Evolutionary conservation across 1,139 yeast genomes (phyloP).

Genomic region (Candida tropicalis): DNA sequence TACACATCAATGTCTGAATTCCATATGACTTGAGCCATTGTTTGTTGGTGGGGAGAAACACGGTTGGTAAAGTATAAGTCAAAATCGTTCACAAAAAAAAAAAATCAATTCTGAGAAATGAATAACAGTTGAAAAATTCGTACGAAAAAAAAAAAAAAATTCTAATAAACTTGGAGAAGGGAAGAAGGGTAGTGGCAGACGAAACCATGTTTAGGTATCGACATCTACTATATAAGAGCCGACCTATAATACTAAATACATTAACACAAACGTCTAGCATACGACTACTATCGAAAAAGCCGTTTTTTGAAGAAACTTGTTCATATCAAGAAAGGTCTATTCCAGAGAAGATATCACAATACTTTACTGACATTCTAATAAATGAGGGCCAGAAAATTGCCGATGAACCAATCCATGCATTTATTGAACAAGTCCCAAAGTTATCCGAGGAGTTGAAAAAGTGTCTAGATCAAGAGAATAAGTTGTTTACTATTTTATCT

Average conservation of each 20-base stretch:
- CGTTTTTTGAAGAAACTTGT: conserved; percentile 9
- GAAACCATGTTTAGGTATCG: not conserved
- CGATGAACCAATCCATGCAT: conserved; percentile 7
- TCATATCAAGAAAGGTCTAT: conserved; percentile 2
- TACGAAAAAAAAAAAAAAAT: not conserved
- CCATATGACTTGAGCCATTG: conserved; percentile 52
- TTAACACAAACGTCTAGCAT: conserved; percentile 10
- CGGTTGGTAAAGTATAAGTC: not conserved
- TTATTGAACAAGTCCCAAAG: conserved; percentile 19
- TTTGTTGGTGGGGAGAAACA: not conserved
- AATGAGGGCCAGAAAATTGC: conserved; percentile 9
- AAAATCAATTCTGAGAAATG: not conserved
- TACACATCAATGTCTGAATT: conserved; percentile 52
- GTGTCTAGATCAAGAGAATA: conserved; percentile 32
- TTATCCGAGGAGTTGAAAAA: conserved; percentile 16
- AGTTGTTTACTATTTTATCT: conserved; percentile 31
- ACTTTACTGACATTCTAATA: conserved; percentile 9
- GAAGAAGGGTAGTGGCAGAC: not conserved
- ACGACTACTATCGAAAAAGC: conserved; percentile 9
- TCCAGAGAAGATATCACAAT: conserved; percentile 11
- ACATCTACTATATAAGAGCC: conserved; percentile 2
- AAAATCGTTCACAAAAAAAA: not conserved
- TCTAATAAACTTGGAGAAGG: not conserved
- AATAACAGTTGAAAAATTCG: not conserved
- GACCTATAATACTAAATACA: conserved; percentile 11